These are phyloP conservation scores for Aspergillus ustus DNA, from an alignment of 2,329 filamentous ascomycete genomes.

Conservation along the genomic window DNA sequence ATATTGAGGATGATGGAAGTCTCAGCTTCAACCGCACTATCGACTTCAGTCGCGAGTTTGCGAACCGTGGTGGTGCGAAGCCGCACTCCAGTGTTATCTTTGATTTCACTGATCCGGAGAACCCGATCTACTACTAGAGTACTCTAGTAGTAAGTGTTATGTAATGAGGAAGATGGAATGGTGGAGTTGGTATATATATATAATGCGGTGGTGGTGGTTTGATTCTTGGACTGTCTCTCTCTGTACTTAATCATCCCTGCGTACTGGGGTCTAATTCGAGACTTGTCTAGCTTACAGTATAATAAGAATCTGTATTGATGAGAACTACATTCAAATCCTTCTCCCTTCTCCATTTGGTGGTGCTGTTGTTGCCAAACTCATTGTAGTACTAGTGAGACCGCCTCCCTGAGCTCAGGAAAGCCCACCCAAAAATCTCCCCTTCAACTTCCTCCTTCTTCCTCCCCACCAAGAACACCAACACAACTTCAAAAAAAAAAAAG, in stretches of 20 bases:
- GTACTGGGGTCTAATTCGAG: background rate
- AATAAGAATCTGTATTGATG: background rate
- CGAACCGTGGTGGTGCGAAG: conserved; percentile 60
- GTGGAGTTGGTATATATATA: background rate
- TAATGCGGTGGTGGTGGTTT: background rate
- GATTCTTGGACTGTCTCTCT: conserved; percentile 5
- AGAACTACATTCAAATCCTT: background rate
- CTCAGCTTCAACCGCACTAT: conserved; percentile 65
- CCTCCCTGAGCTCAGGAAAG: background rate
- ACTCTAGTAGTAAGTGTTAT: background rate
- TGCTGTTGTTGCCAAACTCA: no score
- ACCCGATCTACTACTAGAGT: conserved; percentile 46
- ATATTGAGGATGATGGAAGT: conserved; percentile 59
- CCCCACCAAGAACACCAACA: no score
- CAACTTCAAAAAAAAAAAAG: background rate
- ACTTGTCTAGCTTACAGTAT: background rate
- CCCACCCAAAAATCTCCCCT: background rate
- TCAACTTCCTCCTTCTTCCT: background rate
- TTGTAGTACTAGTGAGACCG: background rate
- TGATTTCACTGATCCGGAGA: conserved; percentile 59
- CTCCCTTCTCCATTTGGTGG: no score
- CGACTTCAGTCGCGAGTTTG: conserved; percentile 60
- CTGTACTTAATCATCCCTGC: background rate
- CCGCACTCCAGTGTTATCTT: conserved; percentile 62
- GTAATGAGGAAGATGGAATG: background rate